Evolutionary conservation across 106 monocot genomes (phyloP).

Genomic region (Amphibolis antarctica): DNA sequence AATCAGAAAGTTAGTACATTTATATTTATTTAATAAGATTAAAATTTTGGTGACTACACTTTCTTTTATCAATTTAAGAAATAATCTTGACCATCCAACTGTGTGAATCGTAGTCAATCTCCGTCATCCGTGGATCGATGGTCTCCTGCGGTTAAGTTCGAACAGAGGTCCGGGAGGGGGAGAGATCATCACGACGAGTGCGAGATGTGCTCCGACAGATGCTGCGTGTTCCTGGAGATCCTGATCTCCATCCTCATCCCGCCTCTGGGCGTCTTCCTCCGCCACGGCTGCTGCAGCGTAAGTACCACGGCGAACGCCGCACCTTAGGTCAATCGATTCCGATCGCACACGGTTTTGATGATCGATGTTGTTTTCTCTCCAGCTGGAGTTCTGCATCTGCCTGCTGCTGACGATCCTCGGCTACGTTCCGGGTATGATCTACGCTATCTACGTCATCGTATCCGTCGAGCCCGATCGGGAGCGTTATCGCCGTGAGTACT

Average conservation of each 20-base stretch:
- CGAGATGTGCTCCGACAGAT: slow-evolving; percentile 12
- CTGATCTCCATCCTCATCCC: slow-evolving; percentile 59
- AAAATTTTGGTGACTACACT: no score
- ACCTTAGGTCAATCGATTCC: neutral
- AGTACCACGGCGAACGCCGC: neutral
- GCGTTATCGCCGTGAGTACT: slow-evolving; percentile 17
- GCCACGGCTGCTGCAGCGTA: slow-evolving; percentile 81
- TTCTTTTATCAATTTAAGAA: no score
- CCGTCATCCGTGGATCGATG: no score
- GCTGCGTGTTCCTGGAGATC: slow-evolving; percentile 57
- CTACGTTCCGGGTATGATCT: slow-evolving; percentile 39
- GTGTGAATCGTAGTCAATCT: no score
- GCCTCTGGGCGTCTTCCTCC: slow-evolving; percentile 72
- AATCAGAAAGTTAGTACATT: no score
- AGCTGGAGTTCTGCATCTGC: slow-evolving; percentile 38
- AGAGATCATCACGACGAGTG: no score
- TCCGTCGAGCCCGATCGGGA: slow-evolving; percentile 23
- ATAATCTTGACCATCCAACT: no score
- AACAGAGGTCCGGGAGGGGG: no score
- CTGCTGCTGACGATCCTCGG: slow-evolving; percentile 32
- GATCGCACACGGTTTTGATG: neutral
- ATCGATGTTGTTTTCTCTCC: neutral
- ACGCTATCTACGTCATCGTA: slow-evolving; percentile 38
- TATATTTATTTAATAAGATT: no score
- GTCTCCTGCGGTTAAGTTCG: no score